phyloP scores from a whole-genome alignment of 176 grass and related monocot genomes.

The Oryza australiensis region DNA sequence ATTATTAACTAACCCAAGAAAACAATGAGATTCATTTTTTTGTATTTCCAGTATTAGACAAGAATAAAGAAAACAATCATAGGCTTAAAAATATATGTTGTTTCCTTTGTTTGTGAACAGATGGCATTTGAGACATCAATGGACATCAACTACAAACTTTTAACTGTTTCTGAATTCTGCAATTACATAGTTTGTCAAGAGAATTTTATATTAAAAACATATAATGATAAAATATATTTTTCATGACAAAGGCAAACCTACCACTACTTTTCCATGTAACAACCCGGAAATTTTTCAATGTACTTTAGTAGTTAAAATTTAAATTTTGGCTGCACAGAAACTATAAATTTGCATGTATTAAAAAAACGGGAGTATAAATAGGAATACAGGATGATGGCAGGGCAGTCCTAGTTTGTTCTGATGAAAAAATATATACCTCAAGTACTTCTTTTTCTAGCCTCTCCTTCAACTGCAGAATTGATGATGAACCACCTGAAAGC shows the following conservation, averaged over 20 bases:
- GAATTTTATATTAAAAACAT: not conserved
- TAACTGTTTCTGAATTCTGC: not conserved
- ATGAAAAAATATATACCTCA: slow-evolving; percentile 55
- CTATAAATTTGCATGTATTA: not conserved
- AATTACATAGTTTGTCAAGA: not conserved
- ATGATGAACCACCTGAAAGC: slow-evolving; percentile 97
- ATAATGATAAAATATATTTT: not conserved
- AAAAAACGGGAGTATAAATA: not conserved
- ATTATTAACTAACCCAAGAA: slow-evolving; percentile 3
- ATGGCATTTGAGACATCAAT: not conserved
- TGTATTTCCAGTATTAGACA: not conserved
- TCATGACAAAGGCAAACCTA: slow-evolving; percentile 21
- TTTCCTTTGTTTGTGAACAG: not conserved
- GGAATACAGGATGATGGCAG: not conserved
- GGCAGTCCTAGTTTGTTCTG: slow-evolving; percentile 12
- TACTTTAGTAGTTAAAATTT: not conserved
- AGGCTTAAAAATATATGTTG: not conserved
- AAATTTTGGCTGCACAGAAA: not conserved
- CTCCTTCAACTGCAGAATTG: slow-evolving; percentile 95
- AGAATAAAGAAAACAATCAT: not conserved
- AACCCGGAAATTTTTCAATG: not conserved
- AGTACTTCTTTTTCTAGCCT: slow-evolving; percentile 96
- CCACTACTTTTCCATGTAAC: not conserved
- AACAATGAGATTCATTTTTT: slow-evolving; percentile 6
- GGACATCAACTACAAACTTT: not conserved